Evolutionary conservation across 2,329 filamentous ascomycete species (phyloP).

Genomic region (Alternaria ventricosa): DNA sequence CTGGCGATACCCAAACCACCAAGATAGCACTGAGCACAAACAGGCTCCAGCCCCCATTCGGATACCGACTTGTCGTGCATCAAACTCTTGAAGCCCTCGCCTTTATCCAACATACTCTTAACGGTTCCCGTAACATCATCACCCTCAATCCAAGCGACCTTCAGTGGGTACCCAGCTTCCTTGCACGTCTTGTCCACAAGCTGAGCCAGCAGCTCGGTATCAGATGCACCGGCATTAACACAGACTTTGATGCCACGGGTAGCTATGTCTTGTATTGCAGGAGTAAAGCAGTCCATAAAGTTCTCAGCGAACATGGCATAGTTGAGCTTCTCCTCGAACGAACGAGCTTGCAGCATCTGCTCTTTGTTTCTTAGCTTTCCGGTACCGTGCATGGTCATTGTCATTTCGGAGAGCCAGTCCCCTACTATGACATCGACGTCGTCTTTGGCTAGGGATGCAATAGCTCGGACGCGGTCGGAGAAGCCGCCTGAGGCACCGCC

Average conservation of each 20-base stretch:
- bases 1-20: slow-evolving; percentile 30
- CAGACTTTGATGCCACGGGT: slow-evolving; percentile 39
- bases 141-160: slow-evolving; percentile 54
- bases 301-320: slow-evolving; percentile 45
- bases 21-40: slow-evolving; percentile 22
- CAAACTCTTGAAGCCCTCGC: slow-evolving; percentile 44
- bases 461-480: slow-evolving; percentile 53
- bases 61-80: slow-evolving; percentile 49
- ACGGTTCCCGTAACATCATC: slow-evolving; percentile 47
- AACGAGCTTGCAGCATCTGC: slow-evolving; percentile 50
- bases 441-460: slow-evolving; percentile 49
- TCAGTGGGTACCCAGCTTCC: slow-evolving; percentile 32
- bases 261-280: slow-evolving; percentile 43
- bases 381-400: slow-evolving; percentile 39
- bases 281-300: slow-evolving; percentile 57
- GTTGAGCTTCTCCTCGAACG: slow-evolving; percentile 48
- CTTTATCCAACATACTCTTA: slow-evolving; percentile 47
- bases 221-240: slow-evolving; percentile 42
- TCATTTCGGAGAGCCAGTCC: slow-evolving; percentile 42
- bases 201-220: slow-evolving; percentile 35
- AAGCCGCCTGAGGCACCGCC: slow-evolving; percentile 54
- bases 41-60: slow-evolving; percentile 44
- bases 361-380: slow-evolving; percentile 41
- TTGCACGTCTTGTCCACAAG: slow-evolving; percentile 35
- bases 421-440: slow-evolving; percentile 44